Evolutionary conservation across 805 yeast species (phyloP).

Genomic region (Sugiyamaella americana): DNA sequence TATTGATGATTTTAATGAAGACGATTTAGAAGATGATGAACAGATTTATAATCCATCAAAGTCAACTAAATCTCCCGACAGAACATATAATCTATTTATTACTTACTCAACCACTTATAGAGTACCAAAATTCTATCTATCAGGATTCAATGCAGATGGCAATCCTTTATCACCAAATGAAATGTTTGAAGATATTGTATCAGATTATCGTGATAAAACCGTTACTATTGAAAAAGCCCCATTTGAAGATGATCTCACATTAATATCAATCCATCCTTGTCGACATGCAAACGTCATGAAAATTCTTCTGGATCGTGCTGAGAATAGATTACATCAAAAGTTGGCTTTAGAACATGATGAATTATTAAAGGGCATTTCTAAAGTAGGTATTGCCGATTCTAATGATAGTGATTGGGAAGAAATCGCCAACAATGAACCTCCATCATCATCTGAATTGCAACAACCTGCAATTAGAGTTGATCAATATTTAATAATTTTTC

Average conservation of each 20-base stretch:
- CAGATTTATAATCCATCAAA: constrained; percentile 7
- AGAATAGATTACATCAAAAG: constrained; percentile 32
- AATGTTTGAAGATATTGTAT: constrained; percentile 92
- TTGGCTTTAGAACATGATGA: constrained; percentile 16
- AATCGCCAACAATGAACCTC: constrained; percentile 32
- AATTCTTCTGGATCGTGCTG: constrained; percentile 71
- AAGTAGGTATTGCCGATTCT: constrained; percentile 36
- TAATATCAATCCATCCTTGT: constrained; percentile 92
- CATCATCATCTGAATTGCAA: constrained; percentile 18
- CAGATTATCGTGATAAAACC: constrained; percentile 90
- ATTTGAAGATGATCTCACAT: constrained; percentile 62
- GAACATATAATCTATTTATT: constrained; percentile 84
- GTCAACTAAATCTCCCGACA: constrained; percentile 24
- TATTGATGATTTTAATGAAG: constrained; percentile 22
- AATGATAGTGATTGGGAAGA: constrained; percentile 55
- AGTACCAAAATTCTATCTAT: constrained; percentile 89
- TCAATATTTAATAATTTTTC: constrained; percentile 81
- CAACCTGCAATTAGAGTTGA: constrained; percentile 68
- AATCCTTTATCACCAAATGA: constrained; percentile 77
- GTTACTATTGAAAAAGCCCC: constrained; percentile 95
- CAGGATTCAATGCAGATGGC: constrained; percentile 81
- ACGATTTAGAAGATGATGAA: constrained; percentile 18
- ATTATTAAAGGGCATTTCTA: constrained; percentile 37
- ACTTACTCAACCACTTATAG: constrained; percentile 91
- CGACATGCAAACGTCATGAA: constrained; percentile 93